These are phyloP conservation scores for Sicyos edulis DNA, from an alignment of 306 rosid species.

Conservation along the genomic window DNA sequence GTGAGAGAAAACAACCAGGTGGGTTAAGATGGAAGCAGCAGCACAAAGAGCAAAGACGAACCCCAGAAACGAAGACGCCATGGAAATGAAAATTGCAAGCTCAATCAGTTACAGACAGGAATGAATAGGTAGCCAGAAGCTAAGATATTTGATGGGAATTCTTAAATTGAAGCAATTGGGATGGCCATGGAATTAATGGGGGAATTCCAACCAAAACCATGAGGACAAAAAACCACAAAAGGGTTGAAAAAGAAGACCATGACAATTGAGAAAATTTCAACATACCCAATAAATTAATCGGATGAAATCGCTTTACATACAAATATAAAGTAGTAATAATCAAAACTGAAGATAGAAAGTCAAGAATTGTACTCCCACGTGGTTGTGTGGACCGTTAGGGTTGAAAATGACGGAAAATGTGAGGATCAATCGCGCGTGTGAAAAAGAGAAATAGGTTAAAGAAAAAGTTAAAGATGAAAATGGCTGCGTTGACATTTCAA, in stretches of 20 bases:
- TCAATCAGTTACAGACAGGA: background rate
- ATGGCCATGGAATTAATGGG: background rate
- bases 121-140: background rate
- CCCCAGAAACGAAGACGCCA: constrained; percentile 13
- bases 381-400: background rate
- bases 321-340: background rate
- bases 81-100: constrained; percentile 6
- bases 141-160: background rate
- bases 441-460: background rate
- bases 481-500: constrained; percentile 14
- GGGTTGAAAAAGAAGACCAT: background rate
- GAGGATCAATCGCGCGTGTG: background rate
- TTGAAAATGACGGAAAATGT: background rate
- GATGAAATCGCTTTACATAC: background rate
- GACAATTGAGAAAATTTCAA: background rate
- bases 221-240: background rate
- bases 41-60: constrained; percentile 11
- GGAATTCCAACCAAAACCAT: background rate
- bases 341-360: background rate
- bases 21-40: constrained; percentile 22
- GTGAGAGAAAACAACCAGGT: background rate
- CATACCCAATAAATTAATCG: background rate
- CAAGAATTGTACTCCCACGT: background rate
- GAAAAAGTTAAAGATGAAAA: background rate
- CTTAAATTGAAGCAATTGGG: background rate